A percentile compares a stretch with the other conserved stretches of the same genome.
Conservation (phyloP, 108 stramenopile genomes). For the Nitzschia palea region DNA sequence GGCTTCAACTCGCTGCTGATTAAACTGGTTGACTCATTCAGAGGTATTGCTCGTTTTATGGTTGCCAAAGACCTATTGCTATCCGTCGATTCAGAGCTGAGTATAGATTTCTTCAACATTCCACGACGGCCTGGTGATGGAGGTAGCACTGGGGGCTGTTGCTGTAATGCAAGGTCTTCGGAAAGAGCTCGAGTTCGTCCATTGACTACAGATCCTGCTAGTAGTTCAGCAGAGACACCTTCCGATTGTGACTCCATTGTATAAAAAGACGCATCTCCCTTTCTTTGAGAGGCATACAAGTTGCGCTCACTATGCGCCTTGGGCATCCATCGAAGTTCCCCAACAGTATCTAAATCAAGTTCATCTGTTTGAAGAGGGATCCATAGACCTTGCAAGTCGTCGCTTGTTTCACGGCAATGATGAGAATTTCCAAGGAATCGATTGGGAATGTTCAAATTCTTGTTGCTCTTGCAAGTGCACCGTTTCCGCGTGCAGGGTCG, state of each 20-base stretch:
- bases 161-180: neutral
- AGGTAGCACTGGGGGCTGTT: neutral
- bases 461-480: neutral
- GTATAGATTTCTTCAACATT: too few species aligned
- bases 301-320: conserved; percentile 11
- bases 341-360: neutral
- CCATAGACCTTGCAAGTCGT: conserved; percentile 10
- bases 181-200: neutral
- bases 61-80: too few species aligned
- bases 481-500: neutral
- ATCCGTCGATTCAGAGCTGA: too few species aligned
- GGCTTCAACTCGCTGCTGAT: too few species aligned
- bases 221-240: too few species aligned
- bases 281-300: too few species aligned
- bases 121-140: too few species aligned
- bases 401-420: neutral
- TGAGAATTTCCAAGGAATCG: neutral
- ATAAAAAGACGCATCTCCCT: too few species aligned
- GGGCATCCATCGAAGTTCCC: conserved; percentile 1
- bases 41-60: too few species aligned
- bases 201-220: neutral
- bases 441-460: neutral
- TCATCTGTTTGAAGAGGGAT: neutral
- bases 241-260: too few species aligned
- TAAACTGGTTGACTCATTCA: too few species aligned